Percentiles rank a stretch among this genome's conserved stretches.
Conservation (phyloP, 345 rosid species). For the Brassica nigra region DNA sequence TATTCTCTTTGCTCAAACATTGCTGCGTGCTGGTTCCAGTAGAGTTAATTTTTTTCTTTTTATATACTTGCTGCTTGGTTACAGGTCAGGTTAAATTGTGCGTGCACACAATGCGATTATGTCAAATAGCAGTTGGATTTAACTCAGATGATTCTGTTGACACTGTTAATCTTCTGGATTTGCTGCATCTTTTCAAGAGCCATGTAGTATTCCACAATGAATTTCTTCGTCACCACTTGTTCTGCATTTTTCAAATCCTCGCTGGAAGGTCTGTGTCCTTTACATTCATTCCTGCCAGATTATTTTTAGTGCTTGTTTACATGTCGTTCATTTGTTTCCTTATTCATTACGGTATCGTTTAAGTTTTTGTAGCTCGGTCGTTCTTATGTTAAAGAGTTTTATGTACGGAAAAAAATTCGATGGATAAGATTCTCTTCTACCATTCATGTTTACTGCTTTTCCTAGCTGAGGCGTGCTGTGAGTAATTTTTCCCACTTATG, state of each 20-base stretch:
- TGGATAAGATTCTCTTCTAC: not conserved
- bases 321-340: slow-evolving; percentile 21
- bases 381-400: slow-evolving; percentile 13
- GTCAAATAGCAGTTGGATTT: slow-evolving; percentile 62
- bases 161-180: slow-evolving; percentile 53
- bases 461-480: slow-evolving; percentile 4
- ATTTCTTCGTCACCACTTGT: slow-evolving; percentile 77
- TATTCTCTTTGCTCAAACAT: slow-evolving; percentile 15
- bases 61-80: slow-evolving; percentile 38
- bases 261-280: slow-evolving; percentile 67
- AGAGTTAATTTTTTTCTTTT: not conserved
- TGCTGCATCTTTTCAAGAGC: slow-evolving; percentile 78
- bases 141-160: slow-evolving; percentile 52
- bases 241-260: slow-evolving; percentile 80
- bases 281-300: slow-evolving; percentile 22
- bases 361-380: slow-evolving; percentile 6
- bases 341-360: slow-evolving; percentile 9
- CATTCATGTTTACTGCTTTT: not conserved
- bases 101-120: slow-evolving; percentile 75
- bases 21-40: slow-evolving; percentile 10
- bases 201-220: slow-evolving; percentile 70
- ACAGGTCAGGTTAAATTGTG: slow-evolving; percentile 90
- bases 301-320: slow-evolving; percentile 1
- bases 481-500: not conserved
- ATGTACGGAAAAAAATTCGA: not conserved